These are phyloP conservation scores for Neltuma alba DNA, from an alignment of 306 rosid genomes.

Conservation along the genomic window DNA sequence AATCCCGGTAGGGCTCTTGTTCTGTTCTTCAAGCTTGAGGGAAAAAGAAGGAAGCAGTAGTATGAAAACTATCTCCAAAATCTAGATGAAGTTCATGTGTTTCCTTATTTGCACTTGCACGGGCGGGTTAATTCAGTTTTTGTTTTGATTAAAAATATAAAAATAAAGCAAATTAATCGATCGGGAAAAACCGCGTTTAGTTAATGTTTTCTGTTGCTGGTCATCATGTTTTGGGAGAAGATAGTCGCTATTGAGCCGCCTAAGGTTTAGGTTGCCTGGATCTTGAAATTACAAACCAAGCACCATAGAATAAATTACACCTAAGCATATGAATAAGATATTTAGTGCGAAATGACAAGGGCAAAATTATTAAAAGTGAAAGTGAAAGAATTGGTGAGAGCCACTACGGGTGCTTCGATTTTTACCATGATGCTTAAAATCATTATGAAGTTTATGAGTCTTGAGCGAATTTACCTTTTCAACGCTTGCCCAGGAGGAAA, in stretches of 20 bases:
- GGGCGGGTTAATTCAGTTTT: slow-evolving; percentile 10
- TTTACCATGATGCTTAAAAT: too few species aligned
- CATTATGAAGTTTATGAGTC: too few species aligned
- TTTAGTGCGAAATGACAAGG: too few species aligned
- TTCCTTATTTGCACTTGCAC: neutral
- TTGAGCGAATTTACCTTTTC: neutral
- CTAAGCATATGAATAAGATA: too few species aligned
- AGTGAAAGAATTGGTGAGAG: neutral
- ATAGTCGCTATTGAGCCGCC: slow-evolving; percentile 9
- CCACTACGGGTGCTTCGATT: neutral
- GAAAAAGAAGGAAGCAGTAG: neutral
- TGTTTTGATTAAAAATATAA: slow-evolving; percentile 3
- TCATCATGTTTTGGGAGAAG: neutral
- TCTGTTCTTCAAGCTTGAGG: slow-evolving; percentile 23
- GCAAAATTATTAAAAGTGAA: too few species aligned
- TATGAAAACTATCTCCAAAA: neutral
- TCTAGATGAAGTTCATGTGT: slow-evolving; percentile 28
- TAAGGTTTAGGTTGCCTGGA: neutral
- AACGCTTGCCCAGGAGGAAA: too few species aligned
- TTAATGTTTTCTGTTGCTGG: slow-evolving; percentile 27
- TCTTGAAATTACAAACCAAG: neutral
- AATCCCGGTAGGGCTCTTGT: neutral
- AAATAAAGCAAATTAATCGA: neutral
- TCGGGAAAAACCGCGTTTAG: slow-evolving; percentile 8
- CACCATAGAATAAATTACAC: neutral